Evolutionary conservation across 2,329 filamentous ascomycete genomes (phyloP).

Genomic region (Pseudonectria foliicola): DNA sequence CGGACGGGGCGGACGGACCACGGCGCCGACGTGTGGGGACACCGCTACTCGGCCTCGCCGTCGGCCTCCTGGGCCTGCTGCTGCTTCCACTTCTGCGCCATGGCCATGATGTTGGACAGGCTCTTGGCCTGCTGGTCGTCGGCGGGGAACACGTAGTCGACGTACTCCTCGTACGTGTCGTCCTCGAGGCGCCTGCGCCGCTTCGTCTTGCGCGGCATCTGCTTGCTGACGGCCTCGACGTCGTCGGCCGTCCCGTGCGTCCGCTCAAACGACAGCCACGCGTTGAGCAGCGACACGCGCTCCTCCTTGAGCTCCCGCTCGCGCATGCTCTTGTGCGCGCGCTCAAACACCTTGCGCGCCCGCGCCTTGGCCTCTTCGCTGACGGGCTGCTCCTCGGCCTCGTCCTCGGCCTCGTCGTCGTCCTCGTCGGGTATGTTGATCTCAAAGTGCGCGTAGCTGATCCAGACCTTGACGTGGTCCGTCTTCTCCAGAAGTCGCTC

Average conservation of each 20-base stretch:
- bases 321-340: slow-evolving; percentile 80
- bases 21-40: no score
- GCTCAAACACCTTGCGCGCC: slow-evolving; percentile 75
- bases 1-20: no score
- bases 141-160: slow-evolving; percentile 94
- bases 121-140: slow-evolving; percentile 84
- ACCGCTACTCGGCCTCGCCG: no score
- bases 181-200: slow-evolving; percentile 87
- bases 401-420: slow-evolving; percentile 46
- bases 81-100: slow-evolving; percentile 88
- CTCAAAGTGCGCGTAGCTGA: slow-evolving; percentile 96
- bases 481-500: slow-evolving; percentile 89
- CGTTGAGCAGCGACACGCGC: slow-evolving; percentile 83
- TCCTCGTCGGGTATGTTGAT: slow-evolving; percentile 81
- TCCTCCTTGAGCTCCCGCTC: slow-evolving; percentile 89
- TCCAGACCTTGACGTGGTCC: slow-evolving; percentile 99
- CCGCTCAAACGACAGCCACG: slow-evolving; percentile 87
- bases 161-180: slow-evolving; percentile 87
- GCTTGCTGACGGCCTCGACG: slow-evolving; percentile 74
- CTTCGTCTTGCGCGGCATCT: slow-evolving; percentile 92
- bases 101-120: slow-evolving; percentile 74
- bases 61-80: slow-evolving; percentile 37
- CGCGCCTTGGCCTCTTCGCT: slow-evolving; percentile 78
- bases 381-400: slow-evolving; percentile 59
- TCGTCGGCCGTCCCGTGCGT: slow-evolving; percentile 72